Evolutionary conservation across 306 rosid species (phyloP), one percentile per base, ranked within the genome.

Genomic region (Quercus cerris): DNA sequence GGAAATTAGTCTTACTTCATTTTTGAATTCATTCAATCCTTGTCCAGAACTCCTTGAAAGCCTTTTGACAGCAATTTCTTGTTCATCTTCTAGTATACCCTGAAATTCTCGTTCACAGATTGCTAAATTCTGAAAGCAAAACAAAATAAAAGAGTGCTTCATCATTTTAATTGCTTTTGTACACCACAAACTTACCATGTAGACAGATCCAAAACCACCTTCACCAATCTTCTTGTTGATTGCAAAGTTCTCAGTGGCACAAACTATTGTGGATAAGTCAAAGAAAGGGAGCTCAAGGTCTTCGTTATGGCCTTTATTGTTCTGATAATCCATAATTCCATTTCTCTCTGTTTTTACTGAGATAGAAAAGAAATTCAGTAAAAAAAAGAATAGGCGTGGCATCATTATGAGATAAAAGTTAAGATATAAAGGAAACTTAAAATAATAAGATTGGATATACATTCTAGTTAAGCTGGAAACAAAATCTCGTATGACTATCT

Each of bases 121-220:
- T 49, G 54, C 15, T 49, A 49, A 49, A 49, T 10, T 49, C 54
- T 49, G 17, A 49, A 49, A 49, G 15, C 4, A 12, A 49, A 10
- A 49, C 54, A 49, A 49, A 12, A 49, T 12, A 49, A 49, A 49
- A 12, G 54, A 49, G 15, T 49, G 1, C 54, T 49, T 46, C 54
- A 49, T 49, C 54, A 49, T 0, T 49, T 1, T 62, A 30, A 18
- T 33, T 49, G 4, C 59, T 31, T 9, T 4, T 28, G 3, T 2
- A 10, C 19, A 0, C 6, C 9, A 14, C 4, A 27, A 55, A 0
- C 38, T 68, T 91, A 87, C 93, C 84, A 4, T 73, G 67, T 82
- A 90, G 14, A 92, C 92, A 4, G 82, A 83, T 11, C 93, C 95
- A 77, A 92, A 92, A 19, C 91, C 93, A 27, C 94, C 93, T 83